Percentiles rank a stretch among this genome's conserved stretches.
phyloP scores from a whole-genome alignment of 345 rosid genomes.

The Rhizophora mangle region DNA sequence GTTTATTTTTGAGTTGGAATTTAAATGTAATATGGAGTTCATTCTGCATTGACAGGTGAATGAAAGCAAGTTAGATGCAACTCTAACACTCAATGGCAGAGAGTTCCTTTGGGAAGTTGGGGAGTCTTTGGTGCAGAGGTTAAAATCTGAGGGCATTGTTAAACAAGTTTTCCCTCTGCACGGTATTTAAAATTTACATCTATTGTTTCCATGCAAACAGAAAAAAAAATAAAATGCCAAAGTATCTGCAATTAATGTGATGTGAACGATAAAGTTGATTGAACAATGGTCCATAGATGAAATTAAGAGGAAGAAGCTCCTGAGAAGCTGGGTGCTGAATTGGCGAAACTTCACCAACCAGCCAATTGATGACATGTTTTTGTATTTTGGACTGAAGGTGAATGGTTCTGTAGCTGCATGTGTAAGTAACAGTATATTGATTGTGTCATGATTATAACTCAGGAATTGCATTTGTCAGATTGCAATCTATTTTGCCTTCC shows the following conservation, averaged over 20 bases:
- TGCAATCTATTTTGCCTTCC: conserved; percentile 83
- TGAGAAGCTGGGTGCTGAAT: conserved; percentile 72
- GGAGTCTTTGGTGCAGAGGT: conserved; percentile 58
- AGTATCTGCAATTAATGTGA: conserved; percentile 13
- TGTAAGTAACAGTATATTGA: background rate
- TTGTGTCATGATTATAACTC: conserved; percentile 14
- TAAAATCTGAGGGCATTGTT: conserved; percentile 66
- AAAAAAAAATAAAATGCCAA: background rate
- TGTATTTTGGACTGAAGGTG: conserved; percentile 85
- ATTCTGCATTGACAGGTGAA: conserved; percentile 51
- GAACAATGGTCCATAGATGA: conserved; percentile 51
- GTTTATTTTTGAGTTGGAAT: conserved; percentile 8
- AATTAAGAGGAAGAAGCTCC: conserved; percentile 62
- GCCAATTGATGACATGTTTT: conserved; percentile 82
- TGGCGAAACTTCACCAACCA: conserved; percentile 70
- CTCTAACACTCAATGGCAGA: conserved; percentile 44
- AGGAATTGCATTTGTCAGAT: conserved; percentile 42
- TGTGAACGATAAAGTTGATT: conserved; percentile 20
- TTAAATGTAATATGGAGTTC: conserved; percentile 3
- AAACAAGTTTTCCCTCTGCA: conserved; percentile 81
- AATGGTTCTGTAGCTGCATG: conserved; percentile 1
- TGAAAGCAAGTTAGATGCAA: conserved; percentile 27
- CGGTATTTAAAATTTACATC: conserved; percentile 41
- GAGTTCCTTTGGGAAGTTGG: conserved; percentile 61
- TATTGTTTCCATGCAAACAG: background rate